Conservation (phyloP, 2,329 filamentous ascomycete species). For the Trichocomaceae sp. region DNA sequence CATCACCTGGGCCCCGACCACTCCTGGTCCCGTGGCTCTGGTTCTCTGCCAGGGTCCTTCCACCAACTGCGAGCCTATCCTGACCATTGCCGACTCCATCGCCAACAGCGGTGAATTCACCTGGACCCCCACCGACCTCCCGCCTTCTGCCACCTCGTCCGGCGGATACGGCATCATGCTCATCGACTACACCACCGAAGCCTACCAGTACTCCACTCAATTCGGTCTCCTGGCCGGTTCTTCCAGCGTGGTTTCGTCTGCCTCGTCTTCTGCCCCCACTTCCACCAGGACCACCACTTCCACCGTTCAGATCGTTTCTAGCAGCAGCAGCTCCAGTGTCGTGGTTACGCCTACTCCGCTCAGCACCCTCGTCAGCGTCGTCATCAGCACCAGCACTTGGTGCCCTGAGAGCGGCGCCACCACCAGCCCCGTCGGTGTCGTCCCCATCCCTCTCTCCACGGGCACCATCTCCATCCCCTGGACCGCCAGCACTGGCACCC, state of each 20-base stretch:
- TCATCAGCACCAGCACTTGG: conserved; percentile 17
- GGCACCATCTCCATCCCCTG: conserved; percentile 13
- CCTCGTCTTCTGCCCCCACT: neutral
- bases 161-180: conserved; percentile 56
- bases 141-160: conserved; percentile 46
- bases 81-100: conserved; percentile 48
- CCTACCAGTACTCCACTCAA: conserved; percentile 58
- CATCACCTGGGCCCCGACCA: conserved; percentile 51
- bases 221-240: conserved; percentile 46
- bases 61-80: conserved; percentile 47
- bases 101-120: conserved; percentile 50
- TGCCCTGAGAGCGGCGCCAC: conserved; percentile 16
- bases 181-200: conserved; percentile 52
- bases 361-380: conserved; percentile 12
- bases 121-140: conserved; percentile 47
- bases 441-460: conserved; percentile 9
- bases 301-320: conserved; percentile 3
- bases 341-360: conserved; percentile 5
- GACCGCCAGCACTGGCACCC: conserved; percentile 1
- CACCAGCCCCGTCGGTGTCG: conserved; percentile 1
- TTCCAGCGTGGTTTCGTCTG: conserved; percentile 16
- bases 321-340: conserved; percentile 10
- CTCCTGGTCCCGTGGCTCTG: conserved; percentile 44
- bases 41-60: conserved; percentile 55
- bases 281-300: conserved; percentile 9